Evolutionary conservation across 2,329 filamentous ascomycete species (phyloP), one percentile per base, ranked within the genome.

Genomic region (Pyrenochaeta sp.): DNA sequence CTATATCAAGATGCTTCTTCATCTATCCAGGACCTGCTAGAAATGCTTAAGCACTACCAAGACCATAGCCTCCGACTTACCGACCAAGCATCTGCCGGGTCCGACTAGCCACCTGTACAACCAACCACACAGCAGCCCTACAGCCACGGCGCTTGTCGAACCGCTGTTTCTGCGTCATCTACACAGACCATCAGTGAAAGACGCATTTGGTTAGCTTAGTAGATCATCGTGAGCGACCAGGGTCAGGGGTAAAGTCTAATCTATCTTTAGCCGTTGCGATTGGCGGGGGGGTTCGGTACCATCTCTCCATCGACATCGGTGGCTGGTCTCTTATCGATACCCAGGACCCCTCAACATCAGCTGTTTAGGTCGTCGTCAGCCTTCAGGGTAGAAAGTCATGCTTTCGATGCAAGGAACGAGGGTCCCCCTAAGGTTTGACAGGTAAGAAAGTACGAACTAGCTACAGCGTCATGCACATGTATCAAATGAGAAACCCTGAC

Each of bases 141-240:
- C 47, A 53, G 61, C 56, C 59, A 64, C 49, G 40, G 61, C 58
- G 61, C 53, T 51, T 59, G 58, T 50, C 53, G 57, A 48, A 49
- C 37, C 42, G 47, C 44, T 39, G 54, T 49, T 49, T 49, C 54
- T 53, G 54, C 49, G 40, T 52, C 22, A 30, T 40, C 28, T 27
- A 50, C 55, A 56, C 50, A 52, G 46, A 37, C 37, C 45, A 54
- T 19, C 43, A 47, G 49, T 55, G 44, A 46, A 56, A 30, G 50
- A 43, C 59, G 43, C 52, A 52, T 54, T 19, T 25, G 39, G 42
- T 32, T 51, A 52, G 54, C 27, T 28, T 19, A 15, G 49, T 34
- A 46, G 36, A 62, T 60, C 50, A 49, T 44, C 34, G 49, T 39
- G 28, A 50, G 30, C 22, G 45, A 13, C 51, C 24, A 34, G 42